Evolutionary conservation across 2,329 filamentous ascomycete genomes (phyloP).

Genomic region (Trichoderma brevicompactum): DNA sequence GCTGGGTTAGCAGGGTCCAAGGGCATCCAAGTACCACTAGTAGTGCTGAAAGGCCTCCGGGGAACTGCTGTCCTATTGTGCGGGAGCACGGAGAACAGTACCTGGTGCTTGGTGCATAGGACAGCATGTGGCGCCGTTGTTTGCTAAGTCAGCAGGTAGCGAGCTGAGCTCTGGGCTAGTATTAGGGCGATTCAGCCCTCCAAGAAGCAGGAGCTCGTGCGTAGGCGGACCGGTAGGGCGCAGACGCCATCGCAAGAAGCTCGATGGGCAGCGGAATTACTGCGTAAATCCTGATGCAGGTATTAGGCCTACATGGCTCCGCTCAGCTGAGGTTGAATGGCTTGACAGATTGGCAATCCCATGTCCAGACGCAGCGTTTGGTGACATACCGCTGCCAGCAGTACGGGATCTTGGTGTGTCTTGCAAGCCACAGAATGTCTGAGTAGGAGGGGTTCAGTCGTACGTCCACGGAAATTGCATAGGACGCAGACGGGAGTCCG

Average conservation of each 20-base stretch:
- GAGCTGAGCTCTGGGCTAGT: slow-evolving; percentile 22
- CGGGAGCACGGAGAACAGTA: neutral
- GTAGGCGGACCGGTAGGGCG: slow-evolving; percentile 23
- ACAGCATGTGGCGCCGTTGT: neutral
- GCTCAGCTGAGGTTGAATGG: slow-evolving; percentile 11
- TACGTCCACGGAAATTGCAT: slow-evolving; percentile 19
- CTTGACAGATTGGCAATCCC: slow-evolving; percentile 4
- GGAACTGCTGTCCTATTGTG: slow-evolving; percentile 5
- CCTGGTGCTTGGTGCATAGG: slow-evolving; percentile 1
- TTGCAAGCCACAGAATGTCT: slow-evolving; percentile 10
- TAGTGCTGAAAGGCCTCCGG: neutral
- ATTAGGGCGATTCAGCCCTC: slow-evolving; percentile 24
- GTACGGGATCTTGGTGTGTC: slow-evolving; percentile 7
- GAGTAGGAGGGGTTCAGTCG: neutral
- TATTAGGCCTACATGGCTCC: slow-evolving; percentile 5
- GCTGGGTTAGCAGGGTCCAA: neutral
- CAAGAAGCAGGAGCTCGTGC: slow-evolving; percentile 12
- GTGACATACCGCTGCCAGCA: neutral
- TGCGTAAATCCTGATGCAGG: slow-evolving; percentile 8
- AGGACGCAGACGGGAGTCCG: neutral
- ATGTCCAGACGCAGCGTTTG: neutral
- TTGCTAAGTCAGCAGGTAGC: slow-evolving; percentile 9
- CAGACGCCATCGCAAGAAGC: slow-evolving; percentile 3
- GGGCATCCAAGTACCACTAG: neutral
- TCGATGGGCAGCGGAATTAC: slow-evolving; percentile 6